Evolutionary conservation across 495 filamentous ascomycete species (phyloP).

Genomic region (Usnea hakonensis): DNA sequence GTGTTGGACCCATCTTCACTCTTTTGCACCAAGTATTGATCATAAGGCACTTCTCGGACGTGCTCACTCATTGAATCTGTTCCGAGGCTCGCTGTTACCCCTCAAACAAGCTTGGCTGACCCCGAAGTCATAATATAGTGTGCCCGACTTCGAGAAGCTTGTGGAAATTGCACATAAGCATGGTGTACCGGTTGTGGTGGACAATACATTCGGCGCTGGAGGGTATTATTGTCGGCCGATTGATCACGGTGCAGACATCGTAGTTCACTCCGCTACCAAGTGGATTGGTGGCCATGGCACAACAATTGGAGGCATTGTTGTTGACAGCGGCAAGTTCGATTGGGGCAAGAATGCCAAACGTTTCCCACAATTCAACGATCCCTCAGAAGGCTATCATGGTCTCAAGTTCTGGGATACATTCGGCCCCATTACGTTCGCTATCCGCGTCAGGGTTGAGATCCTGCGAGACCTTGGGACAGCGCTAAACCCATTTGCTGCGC

Average conservation of each 20-base stretch:
- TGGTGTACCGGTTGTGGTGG: conserved; percentile 76
- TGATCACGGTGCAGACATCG: conserved; percentile 87
- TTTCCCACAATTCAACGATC: conserved; percentile 92
- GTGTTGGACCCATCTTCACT: too few relatives aligned
- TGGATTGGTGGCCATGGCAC: conserved; percentile 99
- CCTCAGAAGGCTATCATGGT: conserved; percentile 88
- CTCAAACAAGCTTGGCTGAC: too few relatives aligned
- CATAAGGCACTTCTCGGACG: too few relatives aligned
- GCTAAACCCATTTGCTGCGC: conserved; percentile 91
- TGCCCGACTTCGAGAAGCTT: conserved; percentile 82
- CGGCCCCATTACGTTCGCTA: conserved; percentile 73
- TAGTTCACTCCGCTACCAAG: conserved; percentile 94
- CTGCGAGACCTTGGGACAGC: conserved; percentile 78
- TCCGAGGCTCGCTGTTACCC: too few relatives aligned
- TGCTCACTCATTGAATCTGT: too few relatives aligned
- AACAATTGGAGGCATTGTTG: conserved; percentile 81
- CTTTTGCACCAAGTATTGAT: too few relatives aligned
- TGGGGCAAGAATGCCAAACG: conserved; percentile 84
- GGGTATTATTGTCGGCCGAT: conserved; percentile 88
- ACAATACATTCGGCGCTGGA: conserved; percentile 97
- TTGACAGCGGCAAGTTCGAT: conserved; percentile 93
- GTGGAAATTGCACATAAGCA: conserved; percentile 70
- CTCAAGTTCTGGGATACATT: conserved; percentile 98
- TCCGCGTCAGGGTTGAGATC: conserved; percentile 77
- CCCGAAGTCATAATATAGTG: too few relatives aligned